These are phyloP conservation scores for Trichoderma arundinaceum DNA, from an alignment of 2,329 filamentous ascomycete species.

Conservation along the genomic window DNA sequence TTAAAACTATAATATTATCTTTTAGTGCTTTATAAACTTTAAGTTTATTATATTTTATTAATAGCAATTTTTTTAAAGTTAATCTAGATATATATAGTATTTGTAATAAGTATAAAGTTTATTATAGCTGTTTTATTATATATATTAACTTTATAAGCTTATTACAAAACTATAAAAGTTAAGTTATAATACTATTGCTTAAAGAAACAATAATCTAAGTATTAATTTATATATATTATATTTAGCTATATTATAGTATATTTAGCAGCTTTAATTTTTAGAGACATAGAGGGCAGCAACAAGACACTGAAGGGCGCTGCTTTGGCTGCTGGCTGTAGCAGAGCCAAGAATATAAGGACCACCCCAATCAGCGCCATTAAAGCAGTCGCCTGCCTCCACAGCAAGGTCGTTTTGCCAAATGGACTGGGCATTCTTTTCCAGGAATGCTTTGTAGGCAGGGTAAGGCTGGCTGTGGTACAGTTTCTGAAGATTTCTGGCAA, in stretches of 20 bases:
- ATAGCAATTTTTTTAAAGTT: too few species aligned
- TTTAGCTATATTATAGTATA: not conserved
- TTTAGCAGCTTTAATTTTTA: not conserved
- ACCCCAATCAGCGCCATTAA: not conserved
- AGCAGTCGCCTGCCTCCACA: not conserved
- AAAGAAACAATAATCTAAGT: too few species aligned
- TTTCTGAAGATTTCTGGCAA: constrained; percentile 28
- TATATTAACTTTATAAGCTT: too few species aligned
- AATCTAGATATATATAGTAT: too few species aligned
- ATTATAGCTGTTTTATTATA: too few species aligned
- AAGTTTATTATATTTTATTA: too few species aligned
- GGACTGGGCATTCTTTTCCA: constrained; percentile 31
- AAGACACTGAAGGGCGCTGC: not conserved
- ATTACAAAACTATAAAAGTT: too few species aligned
- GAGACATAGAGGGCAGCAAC: not conserved
- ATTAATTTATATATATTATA: not conserved
- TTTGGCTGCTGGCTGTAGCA: not conserved
- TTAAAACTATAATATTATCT: too few species aligned
- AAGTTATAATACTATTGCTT: too few species aligned
- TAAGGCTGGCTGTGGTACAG: constrained; percentile 25
- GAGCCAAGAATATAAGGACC: not conserved
- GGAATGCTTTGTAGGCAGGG: constrained; percentile 28
- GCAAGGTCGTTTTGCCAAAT: constrained; percentile 31
- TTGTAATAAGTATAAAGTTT: too few species aligned
- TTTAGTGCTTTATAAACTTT: too few species aligned